Evolutionary conservation across 768 basidiomycete species (phyloP).

Genomic region (Candolleomyces efflorescens): DNA sequence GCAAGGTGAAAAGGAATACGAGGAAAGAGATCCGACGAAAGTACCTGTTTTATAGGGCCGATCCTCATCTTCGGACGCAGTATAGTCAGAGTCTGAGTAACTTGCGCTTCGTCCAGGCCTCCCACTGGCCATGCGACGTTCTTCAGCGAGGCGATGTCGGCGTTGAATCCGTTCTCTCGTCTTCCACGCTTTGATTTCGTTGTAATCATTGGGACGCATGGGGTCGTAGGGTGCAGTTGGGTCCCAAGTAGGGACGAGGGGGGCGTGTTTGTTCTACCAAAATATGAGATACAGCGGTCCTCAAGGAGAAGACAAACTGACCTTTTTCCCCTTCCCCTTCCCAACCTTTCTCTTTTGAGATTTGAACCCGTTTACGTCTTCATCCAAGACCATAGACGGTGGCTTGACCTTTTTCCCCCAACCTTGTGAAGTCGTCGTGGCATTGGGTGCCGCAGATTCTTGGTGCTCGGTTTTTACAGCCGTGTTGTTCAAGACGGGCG

Average conservation of each 20-base stretch:
- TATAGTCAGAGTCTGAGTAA: slow-evolving; percentile 64
- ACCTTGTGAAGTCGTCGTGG: slow-evolving; percentile 39
- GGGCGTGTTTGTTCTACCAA: slow-evolving; percentile 55
- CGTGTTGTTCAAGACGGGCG: slow-evolving; percentile 52
- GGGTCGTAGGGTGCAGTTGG: slow-evolving; percentile 79
- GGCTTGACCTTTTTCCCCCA: slow-evolving; percentile 92
- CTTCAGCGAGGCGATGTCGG: slow-evolving; percentile 61
- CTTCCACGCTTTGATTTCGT: slow-evolving; percentile 82
- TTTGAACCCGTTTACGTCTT: slow-evolving; percentile 84
- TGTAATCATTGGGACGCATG: slow-evolving; percentile 81
- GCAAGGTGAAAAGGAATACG: slow-evolving; percentile 6
- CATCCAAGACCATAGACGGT: slow-evolving; percentile 86
- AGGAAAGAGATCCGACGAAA: slow-evolving; percentile 10
- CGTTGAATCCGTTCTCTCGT: slow-evolving; percentile 71
- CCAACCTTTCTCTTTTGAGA: slow-evolving; percentile 51
- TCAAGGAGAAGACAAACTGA: slow-evolving; percentile 48
- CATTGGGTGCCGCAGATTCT: slow-evolving; percentile 21
- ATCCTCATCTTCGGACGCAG: slow-evolving; percentile 63
- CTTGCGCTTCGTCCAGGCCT: slow-evolving; percentile 51
- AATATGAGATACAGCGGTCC: slow-evolving; percentile 3
- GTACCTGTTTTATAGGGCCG: slow-evolving; percentile 66
- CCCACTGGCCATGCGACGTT: slow-evolving; percentile 52
- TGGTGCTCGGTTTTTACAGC: slow-evolving; percentile 15
- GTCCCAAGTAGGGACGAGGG: slow-evolving; percentile 62
- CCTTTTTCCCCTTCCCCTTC: slow-evolving; percentile 49